Evolutionary conservation across 2,329 filamentous ascomycete species (phyloP).

Genomic region (Scorias spongiosa): DNA sequence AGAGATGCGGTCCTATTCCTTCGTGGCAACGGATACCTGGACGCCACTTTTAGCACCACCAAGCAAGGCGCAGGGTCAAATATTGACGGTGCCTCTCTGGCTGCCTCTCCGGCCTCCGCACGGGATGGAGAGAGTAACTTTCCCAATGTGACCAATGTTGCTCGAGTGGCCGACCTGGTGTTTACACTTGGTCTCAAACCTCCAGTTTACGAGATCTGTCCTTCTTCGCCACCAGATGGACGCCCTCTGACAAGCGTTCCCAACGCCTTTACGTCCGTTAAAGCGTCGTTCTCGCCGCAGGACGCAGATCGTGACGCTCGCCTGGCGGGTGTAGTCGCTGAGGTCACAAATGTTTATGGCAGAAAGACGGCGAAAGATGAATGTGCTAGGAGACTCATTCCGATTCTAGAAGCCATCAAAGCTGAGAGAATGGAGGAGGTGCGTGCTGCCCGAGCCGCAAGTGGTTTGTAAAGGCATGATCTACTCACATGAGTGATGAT

Average conservation of each 20-base stretch:
- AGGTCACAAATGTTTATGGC: slow-evolving; percentile 29
- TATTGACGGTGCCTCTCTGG: too few relatives aligned
- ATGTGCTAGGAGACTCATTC: slow-evolving; percentile 28
- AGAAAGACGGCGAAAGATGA: slow-evolving; percentile 36
- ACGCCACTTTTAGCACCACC: background rate
- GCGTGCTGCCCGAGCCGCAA: too few relatives aligned
- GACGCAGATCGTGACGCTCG: slow-evolving; percentile 11
- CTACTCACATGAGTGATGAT: too few relatives aligned
- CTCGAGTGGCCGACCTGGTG: slow-evolving; percentile 10
- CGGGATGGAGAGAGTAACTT: background rate
- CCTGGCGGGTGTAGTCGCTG: slow-evolving; percentile 24
- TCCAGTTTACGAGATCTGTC: slow-evolving; percentile 9
- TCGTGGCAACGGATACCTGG: slow-evolving; percentile 18
- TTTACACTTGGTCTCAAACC: slow-evolving; percentile 10
- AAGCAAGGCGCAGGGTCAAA: too few relatives aligned
- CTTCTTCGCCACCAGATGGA: slow-evolving; percentile 2
- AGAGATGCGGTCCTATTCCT: slow-evolving; percentile 27
- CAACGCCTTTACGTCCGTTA: slow-evolving; percentile 19
- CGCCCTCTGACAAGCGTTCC: slow-evolving; percentile 3
- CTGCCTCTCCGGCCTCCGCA: too few relatives aligned
- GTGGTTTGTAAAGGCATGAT: too few relatives aligned
- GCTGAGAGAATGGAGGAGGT: background rate
- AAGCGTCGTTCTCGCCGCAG: slow-evolving; percentile 19
- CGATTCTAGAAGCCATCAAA: slow-evolving; percentile 23
- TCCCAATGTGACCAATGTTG: slow-evolving; percentile 1